Evolutionary conservation across 306 rosid genomes (phyloP).

Genomic region (Phaseolus lunatus): DNA sequence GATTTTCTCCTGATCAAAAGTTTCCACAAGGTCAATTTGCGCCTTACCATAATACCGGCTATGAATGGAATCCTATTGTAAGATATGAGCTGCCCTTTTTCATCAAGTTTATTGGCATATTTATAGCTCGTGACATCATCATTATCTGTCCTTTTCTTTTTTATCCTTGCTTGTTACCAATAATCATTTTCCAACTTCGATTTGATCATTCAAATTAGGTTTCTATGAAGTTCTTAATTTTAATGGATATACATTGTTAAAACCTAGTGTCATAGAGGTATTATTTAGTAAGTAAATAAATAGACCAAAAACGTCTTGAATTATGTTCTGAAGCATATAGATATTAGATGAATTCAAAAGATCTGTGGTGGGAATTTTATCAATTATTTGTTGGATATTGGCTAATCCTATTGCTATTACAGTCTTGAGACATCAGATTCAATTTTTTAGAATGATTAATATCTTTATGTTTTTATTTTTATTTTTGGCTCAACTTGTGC

Average conservation of each 20-base stretch:
- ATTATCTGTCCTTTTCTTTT: slow-evolving; percentile 28
- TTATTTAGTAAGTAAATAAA: slow-evolving; percentile 1
- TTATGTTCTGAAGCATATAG: slow-evolving; percentile 28
- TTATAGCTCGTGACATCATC: slow-evolving; percentile 13
- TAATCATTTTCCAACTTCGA: slow-evolving; percentile 34
- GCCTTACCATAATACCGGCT: slow-evolving; percentile 66
- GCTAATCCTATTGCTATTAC: slow-evolving; percentile 15
- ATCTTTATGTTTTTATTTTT: neutral
- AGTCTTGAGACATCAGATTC: slow-evolving; percentile 23
- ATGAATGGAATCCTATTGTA: slow-evolving; percentile 90
- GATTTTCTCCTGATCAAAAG: slow-evolving; percentile 83
- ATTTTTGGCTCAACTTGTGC: slow-evolving; percentile 42
- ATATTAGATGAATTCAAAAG: slow-evolving; percentile 28
- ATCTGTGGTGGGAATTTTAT: neutral
- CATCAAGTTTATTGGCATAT: slow-evolving; percentile 13
- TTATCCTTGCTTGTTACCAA: slow-evolving; percentile 28
- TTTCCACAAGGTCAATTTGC: slow-evolving; percentile 86
- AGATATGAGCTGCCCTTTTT: slow-evolving; percentile 40
- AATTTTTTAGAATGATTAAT: slow-evolving; percentile 18
- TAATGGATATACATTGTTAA: slow-evolving; percentile 8
- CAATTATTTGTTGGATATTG: slow-evolving; percentile 23
- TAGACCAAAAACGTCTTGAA: slow-evolving; percentile 10
- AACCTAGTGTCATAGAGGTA: slow-evolving; percentile 16
- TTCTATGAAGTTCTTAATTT: slow-evolving; percentile 8
- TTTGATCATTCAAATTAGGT: slow-evolving; percentile 24